Evolutionary conservation across 352 stramenopile species (phyloP), one percentile per base, ranked within the genome.

Genomic region (Lagenidium giganteum): DNA sequence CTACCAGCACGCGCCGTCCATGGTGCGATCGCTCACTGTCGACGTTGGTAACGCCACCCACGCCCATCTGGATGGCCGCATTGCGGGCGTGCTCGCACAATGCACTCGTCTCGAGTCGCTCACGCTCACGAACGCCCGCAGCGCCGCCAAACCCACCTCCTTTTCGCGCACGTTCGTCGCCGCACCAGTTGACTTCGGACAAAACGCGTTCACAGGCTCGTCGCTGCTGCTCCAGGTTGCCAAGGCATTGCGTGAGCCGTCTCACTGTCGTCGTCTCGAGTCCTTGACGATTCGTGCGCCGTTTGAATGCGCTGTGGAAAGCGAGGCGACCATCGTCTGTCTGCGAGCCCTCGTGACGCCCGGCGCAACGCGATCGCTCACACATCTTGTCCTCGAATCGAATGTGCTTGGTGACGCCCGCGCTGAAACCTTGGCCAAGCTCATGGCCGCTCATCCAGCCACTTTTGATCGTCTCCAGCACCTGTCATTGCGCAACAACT

Each of bases 241-340:
- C 0, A 43, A 52, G 4, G 71, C 71, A 9, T 42, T 87, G 2
- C 28, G 21, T 23, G 16, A n/a, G 13, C 33, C 24, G 8, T 20
- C 44, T 7, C 27, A 61, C 24, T 83, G 72, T 51, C 55, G 42
- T 6, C 51, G 50, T 11, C 57, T 87, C 11, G 28, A 70, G 29
- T 47, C 41, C 25, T 56, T 88, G 8, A 57, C 68, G 28, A 43
- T 88, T 0, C 42, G 47, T 3, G 59, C 75, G 30, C 75, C 75
- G 0, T 88, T 88, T 17, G 70, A 88, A 45, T 80, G 71, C 44
- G 67, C 72, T 13, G 64, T 59, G 4, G 75, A 88, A 38, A 74
- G 65, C 38, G 72, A 84, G 24, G 61, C 44, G 1, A 61, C 67
- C 17, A 43, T 83, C 17, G 18, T 47, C 25, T 62, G 48, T 22